phyloP scores from a whole-genome alignment of 192 early-diverging fungal genomes.

The Phycomyces nitens region DNA sequence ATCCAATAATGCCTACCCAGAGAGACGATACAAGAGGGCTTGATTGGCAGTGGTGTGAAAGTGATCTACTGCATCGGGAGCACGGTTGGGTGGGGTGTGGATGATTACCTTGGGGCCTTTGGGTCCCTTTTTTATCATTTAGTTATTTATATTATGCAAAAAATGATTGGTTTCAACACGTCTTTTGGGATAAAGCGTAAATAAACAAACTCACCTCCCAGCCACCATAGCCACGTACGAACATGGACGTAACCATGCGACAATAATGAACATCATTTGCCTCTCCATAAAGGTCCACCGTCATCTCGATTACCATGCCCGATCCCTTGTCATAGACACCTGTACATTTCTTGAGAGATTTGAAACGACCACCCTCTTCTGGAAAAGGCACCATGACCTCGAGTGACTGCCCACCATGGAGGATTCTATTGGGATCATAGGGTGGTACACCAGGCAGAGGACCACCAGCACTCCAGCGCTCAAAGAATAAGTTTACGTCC shows the following conservation, averaged over 20 bases:
- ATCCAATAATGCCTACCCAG: no score
- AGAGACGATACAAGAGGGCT: constrained; percentile 71
- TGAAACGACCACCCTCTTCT: constrained; percentile 51
- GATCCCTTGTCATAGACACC: constrained; percentile 70
- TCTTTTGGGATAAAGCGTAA: no score
- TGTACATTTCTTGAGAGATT: constrained; percentile 47
- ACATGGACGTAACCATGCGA: constrained; percentile 7
- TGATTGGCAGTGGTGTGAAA: constrained; percentile 49
- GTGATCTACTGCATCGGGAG: constrained; percentile 51
- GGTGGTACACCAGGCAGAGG: constrained; percentile 56
- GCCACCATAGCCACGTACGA: constrained; percentile 28
- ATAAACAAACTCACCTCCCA: constrained; percentile 4
- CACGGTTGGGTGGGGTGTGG: constrained; percentile 54
- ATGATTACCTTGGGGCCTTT: constrained; percentile 57
- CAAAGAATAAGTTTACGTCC: constrained; percentile 33
- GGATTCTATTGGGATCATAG: constrained; percentile 62
- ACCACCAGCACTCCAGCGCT: constrained; percentile 41
- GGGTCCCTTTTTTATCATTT: constrained; percentile 44
- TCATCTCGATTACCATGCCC: constrained; percentile 68
- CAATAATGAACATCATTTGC: constrained; percentile 5
- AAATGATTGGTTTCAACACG: no score
- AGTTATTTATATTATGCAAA: no score
- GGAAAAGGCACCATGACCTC: constrained; percentile 61
- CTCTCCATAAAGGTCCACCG: constrained; percentile 23
- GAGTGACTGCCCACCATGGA: constrained; percentile 69